Base-by-base conservation (phyloP, 805 yeast genomes). In the Zygoascus biomembranicola region DNA sequence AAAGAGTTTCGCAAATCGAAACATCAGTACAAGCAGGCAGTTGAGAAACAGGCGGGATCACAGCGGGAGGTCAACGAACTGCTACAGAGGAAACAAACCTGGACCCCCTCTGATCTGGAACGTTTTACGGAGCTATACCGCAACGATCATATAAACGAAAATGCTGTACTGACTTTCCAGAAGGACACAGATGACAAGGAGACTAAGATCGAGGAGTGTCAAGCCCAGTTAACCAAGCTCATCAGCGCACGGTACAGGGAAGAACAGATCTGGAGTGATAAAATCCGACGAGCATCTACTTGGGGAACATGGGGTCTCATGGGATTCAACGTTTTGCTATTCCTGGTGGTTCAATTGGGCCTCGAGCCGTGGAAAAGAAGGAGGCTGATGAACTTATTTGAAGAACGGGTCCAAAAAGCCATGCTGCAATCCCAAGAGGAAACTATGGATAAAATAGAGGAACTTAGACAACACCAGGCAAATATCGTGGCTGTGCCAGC, bases 181-280 rank as follows among this genome's bases (percentile, higher is more conserved):
- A 59, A 58, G 9, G 61, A 64, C 10, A 72, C 90, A 43, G 76
- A 74, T 20, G 68, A 71, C 26, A 73, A 81, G 1, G 97, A 90
- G 60, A 65, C 63, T 1, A 66, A 69, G 47, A 86, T 84, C 43
- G 96, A 90, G 53, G 82, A 82, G 9, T 68, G 84, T 18, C 92
- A 86, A 59, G 77, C 81, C 52, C 79, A 77, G 53, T 70, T 90
- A 47, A 83, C 89, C 16, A 82, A 82, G 53, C 84, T 87, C 55
- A 94, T 94, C 16, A 73, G 92, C 63, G 82, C 90, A 1, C 74
- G 98, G 60, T 94, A 94, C 63, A 96, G 92, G 58, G 98, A 94
- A 66, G 99, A 94, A 64, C 98, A 94, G 68, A 81, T 94, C 8
- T 94, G 99, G 98, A 88, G 97, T 1, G 99, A 94, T 69, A 90